Base-by-base conservation (phyloP, 768 basidiomycete species). In the Suillus lakei region DNA sequence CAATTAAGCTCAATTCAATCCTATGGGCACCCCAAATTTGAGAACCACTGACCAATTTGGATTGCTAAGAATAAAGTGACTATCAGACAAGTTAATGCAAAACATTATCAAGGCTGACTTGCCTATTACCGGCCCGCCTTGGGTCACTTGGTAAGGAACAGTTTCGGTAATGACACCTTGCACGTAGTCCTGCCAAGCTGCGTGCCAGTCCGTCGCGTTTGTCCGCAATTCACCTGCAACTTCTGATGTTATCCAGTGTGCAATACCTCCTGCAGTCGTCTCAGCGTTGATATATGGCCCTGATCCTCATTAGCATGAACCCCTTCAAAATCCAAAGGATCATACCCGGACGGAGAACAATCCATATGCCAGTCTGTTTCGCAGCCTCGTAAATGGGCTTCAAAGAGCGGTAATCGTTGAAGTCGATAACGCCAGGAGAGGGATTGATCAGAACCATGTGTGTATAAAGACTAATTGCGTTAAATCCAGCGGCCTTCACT, bases 101-200 rank as follows among this genome's bases (percentile, higher is more conserved):
- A 56, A 38, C 36, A 61, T 12, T 39, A 48, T 51, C 41, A 51
- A 46, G 41, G 5, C 38, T 21, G 16, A 73, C 85, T 46, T 66
- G 88, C 90, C 88, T 55, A 93, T 89, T 23, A 94, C 86, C 26
- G 92, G 91, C 15, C 92, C 92, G 26, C 91, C 92, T 15, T 82
- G 75, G 12, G 82, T 87, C 55, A 95, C 87, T 70, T 94, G 92
- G 68, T 91, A 85, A 0, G 86, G 85, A 0, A 75, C 80, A 0
- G 90, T 88, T 46, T 84, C 82, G 5, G 82, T 69, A 65, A 90
- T 89, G 60, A 95, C 84, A 4, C 82, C 87, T 54, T 86, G 81
- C 28, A 94, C 85, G 69, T 95, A 95, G 10, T 81, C 85, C 67
- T 84, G 80, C 91, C 93, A 95, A 0, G 91, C 86, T 12, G 81